Evolutionary conservation across 306 rosid genomes (phyloP).

Genomic region (Quercus bicolor): DNA sequence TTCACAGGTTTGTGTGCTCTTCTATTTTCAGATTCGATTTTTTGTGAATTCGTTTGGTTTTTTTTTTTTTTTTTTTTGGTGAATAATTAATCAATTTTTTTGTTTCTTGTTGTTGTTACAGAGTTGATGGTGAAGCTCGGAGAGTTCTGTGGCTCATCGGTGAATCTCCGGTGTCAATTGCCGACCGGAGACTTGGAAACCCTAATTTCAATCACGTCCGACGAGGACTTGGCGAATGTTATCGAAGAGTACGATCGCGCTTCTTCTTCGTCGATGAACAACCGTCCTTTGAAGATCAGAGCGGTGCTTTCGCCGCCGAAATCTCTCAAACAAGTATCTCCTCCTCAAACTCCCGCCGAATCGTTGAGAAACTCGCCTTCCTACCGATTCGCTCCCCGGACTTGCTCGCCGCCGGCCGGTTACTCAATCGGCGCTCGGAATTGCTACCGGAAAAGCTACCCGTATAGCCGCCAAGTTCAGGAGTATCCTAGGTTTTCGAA

Average conservation of each 20-base stretch:
- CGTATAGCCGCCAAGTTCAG: slow-evolving; percentile 24
- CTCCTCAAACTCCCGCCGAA: slow-evolving; percentile 43
- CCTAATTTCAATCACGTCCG: slow-evolving; percentile 58
- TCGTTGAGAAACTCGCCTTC: slow-evolving; percentile 19
- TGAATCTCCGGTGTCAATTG: slow-evolving; percentile 51
- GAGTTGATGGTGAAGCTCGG: slow-evolving; percentile 66
- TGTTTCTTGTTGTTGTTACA: slow-evolving; percentile 10
- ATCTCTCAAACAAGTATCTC: slow-evolving; percentile 47
- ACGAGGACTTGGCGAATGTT: slow-evolving; percentile 65
- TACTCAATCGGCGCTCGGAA: slow-evolving; percentile 18
- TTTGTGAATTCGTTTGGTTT: neutral
- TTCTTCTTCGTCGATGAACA: slow-evolving; percentile 27
- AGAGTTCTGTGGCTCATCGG: slow-evolving; percentile 66
- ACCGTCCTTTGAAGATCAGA: slow-evolving; percentile 55
- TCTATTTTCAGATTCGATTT: neutral
- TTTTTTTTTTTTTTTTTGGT: no score
- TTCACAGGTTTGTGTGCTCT: slow-evolving; percentile 48
- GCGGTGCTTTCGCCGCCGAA: slow-evolving; percentile 53
- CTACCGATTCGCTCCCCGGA: slow-evolving; percentile 3
- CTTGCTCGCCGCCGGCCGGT: slow-evolving; percentile 25
- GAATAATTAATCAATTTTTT: neutral
- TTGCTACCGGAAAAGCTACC: slow-evolving; percentile 33
- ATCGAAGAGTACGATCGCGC: slow-evolving; percentile 64
- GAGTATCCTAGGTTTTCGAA: slow-evolving; percentile 30
- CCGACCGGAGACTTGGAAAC: slow-evolving; percentile 84